Percentiles rank a stretch among this genome's conserved stretches.
Evolutionary conservation across 2,329 filamentous ascomycete species (phyloP).

Genomic region (Trichoderma semiorbis): DNA sequence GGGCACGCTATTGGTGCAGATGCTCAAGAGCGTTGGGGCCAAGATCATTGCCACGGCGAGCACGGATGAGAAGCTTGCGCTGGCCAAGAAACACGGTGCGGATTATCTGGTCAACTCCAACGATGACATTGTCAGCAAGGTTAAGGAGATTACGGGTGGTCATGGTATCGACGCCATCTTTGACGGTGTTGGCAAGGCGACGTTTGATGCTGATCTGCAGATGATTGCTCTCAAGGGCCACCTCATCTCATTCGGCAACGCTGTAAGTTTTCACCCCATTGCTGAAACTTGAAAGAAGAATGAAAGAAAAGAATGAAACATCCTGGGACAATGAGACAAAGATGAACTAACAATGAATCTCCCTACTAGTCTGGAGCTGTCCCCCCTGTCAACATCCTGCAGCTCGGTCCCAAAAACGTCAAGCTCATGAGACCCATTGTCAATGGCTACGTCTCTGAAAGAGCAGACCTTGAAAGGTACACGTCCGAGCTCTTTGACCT

Average conservation of each 20-base stretch:
- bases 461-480: slow-evolving; percentile 70
- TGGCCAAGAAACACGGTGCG: slow-evolving; percentile 69
- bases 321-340: neutral
- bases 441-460: slow-evolving; percentile 64
- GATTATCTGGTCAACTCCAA: slow-evolving; percentile 68
- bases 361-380: slow-evolving; percentile 60
- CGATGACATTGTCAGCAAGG: slow-evolving; percentile 56
- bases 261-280: slow-evolving; percentile 43
- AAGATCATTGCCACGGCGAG: slow-evolving; percentile 77
- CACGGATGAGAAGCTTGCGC: slow-evolving; percentile 65
- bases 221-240: slow-evolving; percentile 73
- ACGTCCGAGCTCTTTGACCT: slow-evolving; percentile 69
- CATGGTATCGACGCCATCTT: slow-evolving; percentile 75
- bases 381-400: slow-evolving; percentile 57
- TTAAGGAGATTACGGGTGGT: slow-evolving; percentile 67
- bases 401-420: slow-evolving; percentile 69
- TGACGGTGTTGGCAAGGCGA: slow-evolving; percentile 80
- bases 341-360: neutral
- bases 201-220: slow-evolving; percentile 75
- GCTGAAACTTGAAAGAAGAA: neutral
- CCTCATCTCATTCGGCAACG: slow-evolving; percentile 77
- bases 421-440: slow-evolving; percentile 73
- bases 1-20: slow-evolving; percentile 69
- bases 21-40: slow-evolving; percentile 69
- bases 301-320: neutral